phyloP scores from a whole-genome alignment of 495 filamentous ascomycete genomes.

The Jackrogersella minutella region DNA sequence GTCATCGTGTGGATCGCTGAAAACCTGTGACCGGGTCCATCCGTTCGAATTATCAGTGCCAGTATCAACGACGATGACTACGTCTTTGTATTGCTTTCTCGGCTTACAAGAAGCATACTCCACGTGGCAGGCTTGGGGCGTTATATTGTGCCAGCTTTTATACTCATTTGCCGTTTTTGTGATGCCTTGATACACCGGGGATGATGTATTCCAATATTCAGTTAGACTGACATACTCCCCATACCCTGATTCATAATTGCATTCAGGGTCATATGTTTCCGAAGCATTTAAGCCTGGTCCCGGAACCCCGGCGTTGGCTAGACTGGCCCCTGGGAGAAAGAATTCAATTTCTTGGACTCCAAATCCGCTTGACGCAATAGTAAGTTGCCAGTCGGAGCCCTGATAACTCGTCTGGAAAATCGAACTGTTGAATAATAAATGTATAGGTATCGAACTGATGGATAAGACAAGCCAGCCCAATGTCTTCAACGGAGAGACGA shows the following conservation, averaged over 20 bases:
- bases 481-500: slow-evolving; percentile 4
- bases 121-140: not conserved
- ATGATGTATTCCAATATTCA: slow-evolving; percentile 15
- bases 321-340: slow-evolving; percentile 29
- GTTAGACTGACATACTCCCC: not conserved
- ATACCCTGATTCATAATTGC: not conserved
- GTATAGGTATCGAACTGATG: slow-evolving; percentile 19
- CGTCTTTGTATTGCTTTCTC: slow-evolving; percentile 11
- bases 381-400: slow-evolving; percentile 21
- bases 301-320: slow-evolving; percentile 7
- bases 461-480: slow-evolving; percentile 12
- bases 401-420: slow-evolving; percentile 23
- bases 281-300: not conserved
- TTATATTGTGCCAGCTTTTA: not conserved
- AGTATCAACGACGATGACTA: slow-evolving; percentile 23
- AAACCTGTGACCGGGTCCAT: slow-evolving; percentile 20
- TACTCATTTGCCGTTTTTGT: not conserved
- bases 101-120: slow-evolving; percentile 29
- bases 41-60: slow-evolving; percentile 1
- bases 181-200: not conserved
- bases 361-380: slow-evolving; percentile 19
- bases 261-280: not conserved
- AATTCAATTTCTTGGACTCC: not conserved
- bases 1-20: not conserved
- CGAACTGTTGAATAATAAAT: slow-evolving; percentile 29